These are phyloP conservation scores for Papiliotrema flavescens DNA, from an alignment of 1,284 basidiomycete genomes.

Conservation along the genomic window DNA sequence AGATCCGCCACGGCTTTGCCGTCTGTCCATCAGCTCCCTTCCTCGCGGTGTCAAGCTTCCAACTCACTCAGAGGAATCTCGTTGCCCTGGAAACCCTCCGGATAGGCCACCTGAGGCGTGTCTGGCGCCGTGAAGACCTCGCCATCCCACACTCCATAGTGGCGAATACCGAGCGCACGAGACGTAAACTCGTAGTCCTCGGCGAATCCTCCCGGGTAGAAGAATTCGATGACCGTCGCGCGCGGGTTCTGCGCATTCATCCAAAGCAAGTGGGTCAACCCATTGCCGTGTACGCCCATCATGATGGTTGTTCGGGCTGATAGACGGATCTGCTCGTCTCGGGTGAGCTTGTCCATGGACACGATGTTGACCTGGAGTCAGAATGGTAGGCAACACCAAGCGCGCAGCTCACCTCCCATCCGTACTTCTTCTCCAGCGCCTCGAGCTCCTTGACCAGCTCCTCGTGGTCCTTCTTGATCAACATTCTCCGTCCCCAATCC, in stretches of 20 bases:
- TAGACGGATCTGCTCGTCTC: slow-evolving; percentile 70
- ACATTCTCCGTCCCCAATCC: slow-evolving; percentile 70
- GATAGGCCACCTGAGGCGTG: slow-evolving; percentile 50
- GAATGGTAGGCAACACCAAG: neutral
- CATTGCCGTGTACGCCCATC: slow-evolving; percentile 73
- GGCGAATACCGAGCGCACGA: slow-evolving; percentile 65
- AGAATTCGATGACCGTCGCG: slow-evolving; percentile 64
- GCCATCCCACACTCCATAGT: slow-evolving; percentile 74
- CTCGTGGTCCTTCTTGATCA: slow-evolving; percentile 48
- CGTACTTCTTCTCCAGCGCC: slow-evolving; percentile 64
- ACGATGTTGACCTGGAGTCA: slow-evolving; percentile 62
- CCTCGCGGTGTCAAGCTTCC: neutral
- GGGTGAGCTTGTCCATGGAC: slow-evolving; percentile 70
- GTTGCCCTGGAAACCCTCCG: slow-evolving; percentile 51
- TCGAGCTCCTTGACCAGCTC: slow-evolving; percentile 51
- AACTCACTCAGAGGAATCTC: slow-evolving; percentile 54
- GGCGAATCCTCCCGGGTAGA: slow-evolving; percentile 69
- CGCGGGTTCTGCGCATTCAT: slow-evolving; percentile 56
- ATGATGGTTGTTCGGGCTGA: slow-evolving; percentile 75
- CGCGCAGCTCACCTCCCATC: slow-evolving; percentile 59
- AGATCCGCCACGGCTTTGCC: slow-evolving; percentile 48
- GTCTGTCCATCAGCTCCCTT: slow-evolving; percentile 32
- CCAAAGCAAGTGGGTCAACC: slow-evolving; percentile 70
- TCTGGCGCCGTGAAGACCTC: slow-evolving; percentile 59
- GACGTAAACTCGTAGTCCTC: slow-evolving; percentile 68